A percentile compares a stretch with the other conserved stretches of the same genome.
phyloP scores from a whole-genome alignment of 2,329 filamentous ascomycete species.

The Bretziella fagacearum region DNA sequence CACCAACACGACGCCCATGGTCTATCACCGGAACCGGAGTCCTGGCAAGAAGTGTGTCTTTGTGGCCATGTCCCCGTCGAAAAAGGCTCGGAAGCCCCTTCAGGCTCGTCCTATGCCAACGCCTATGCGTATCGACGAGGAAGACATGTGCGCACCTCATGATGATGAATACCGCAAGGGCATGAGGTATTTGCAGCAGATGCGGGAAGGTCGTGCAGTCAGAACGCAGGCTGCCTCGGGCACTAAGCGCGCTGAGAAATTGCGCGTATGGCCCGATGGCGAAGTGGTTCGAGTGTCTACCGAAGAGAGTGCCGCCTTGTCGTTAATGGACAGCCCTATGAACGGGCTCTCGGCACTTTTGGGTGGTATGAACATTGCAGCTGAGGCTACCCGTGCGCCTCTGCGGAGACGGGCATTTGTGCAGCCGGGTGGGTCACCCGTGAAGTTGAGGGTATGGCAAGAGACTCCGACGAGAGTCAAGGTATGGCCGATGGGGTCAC shows the following conservation, averaged over 20 bases:
- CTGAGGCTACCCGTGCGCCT: neutral
- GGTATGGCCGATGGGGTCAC: neutral
- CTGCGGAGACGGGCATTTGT: neutral
- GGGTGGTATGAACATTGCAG: neutral
- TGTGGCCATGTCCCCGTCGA: constrained; percentile 8
- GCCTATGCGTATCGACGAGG: constrained; percentile 25
- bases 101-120: neutral
- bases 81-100: constrained; percentile 8
- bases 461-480: neutral
- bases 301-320: too few relatives aligned
- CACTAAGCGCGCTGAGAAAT: constrained; percentile 6
- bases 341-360: constrained; percentile 3
- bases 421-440: neutral
- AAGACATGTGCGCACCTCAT: constrained; percentile 33
- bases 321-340: too few relatives aligned
- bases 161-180: constrained; percentile 69
- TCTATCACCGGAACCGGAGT: neutral
- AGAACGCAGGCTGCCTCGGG: neutral
- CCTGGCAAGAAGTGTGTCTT: constrained; percentile 10
- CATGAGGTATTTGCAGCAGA: constrained; percentile 71
- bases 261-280: neutral
- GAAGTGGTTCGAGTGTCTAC: neutral
- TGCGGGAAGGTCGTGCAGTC: constrained; percentile 8
- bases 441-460: neutral
- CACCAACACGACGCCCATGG: constrained; percentile 6